phyloP scores from a whole-genome alignment of 1,284 basidiomycete species.

The Vanrija sp. region DNA sequence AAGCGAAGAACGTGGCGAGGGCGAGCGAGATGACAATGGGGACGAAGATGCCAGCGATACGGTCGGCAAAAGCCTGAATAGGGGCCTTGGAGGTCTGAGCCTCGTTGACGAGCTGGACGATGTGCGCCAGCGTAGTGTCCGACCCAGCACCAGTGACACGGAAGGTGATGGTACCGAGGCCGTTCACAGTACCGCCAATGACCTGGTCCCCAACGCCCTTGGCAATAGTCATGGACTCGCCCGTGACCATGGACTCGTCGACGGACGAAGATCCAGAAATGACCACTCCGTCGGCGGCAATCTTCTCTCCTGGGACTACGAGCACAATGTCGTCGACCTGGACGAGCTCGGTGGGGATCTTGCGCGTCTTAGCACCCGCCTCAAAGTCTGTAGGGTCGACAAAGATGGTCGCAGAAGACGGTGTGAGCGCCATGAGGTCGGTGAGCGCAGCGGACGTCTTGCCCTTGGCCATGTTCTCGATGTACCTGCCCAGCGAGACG shows the following conservation, averaged over 20 bases:
- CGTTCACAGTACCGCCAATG: conserved; percentile 96
- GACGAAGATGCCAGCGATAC: conserved; percentile 91
- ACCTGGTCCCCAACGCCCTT: conserved; percentile 79
- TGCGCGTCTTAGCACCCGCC: conserved; percentile 71
- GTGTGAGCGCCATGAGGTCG: conserved; percentile 90
- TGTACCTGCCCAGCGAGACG: conserved; percentile 88
- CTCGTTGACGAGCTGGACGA: conserved; percentile 94
- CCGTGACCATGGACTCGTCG: conserved; percentile 96
- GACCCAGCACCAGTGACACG: conserved; percentile 89
- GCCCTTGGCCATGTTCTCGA: conserved; percentile 96
- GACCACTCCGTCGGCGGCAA: conserved; percentile 92
- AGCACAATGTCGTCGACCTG: conserved; percentile 93
- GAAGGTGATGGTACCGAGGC: conserved; percentile 93
- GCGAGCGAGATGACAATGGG: conserved; percentile 84
- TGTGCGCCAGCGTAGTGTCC: conserved; percentile 92
- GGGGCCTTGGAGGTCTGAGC: conserved; percentile 98
- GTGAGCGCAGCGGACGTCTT: conserved; percentile 94
- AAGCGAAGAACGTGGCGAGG: conserved; percentile 72
- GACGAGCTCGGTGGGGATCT: conserved; percentile 88
- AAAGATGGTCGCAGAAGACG: conserved; percentile 93
- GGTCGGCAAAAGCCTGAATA: conserved; percentile 95
- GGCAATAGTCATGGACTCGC: conserved; percentile 84
- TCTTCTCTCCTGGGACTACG: conserved; percentile 91
- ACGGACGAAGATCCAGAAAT: conserved; percentile 78
- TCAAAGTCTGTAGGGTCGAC: conserved; percentile 55